phyloP scores from a whole-genome alignment of 768 basidiomycete species.

The Suillus lakei region DNA sequence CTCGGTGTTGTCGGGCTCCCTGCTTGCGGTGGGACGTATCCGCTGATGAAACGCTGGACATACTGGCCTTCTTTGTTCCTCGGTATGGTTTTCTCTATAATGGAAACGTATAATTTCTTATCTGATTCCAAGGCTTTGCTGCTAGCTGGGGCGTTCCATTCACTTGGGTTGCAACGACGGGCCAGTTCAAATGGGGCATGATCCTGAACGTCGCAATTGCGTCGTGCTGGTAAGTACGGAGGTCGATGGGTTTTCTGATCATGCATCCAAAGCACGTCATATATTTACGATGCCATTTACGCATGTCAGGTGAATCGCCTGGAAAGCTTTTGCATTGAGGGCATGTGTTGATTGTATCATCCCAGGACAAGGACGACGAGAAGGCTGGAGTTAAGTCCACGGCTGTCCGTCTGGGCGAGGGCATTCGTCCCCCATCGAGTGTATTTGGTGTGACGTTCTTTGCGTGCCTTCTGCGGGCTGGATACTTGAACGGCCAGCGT shows the following conservation, averaged over 20 bases:
- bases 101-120: background rate
- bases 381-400: background rate
- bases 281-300: background rate
- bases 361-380: background rate
- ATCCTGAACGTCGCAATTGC: background rate
- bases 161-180: background rate
- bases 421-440: background rate
- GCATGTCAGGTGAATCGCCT: background rate
- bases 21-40: no score
- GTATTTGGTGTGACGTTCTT: background rate
- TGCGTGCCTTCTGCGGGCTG: background rate
- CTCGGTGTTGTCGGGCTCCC: no score
- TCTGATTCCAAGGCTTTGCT: background rate
- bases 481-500: background rate
- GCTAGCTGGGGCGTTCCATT: background rate
- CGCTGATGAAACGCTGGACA: background rate
- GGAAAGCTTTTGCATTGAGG: background rate
- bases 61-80: background rate
- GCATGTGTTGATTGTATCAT: background rate
- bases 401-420: background rate
- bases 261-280: background rate
- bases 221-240: background rate
- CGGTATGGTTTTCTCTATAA: background rate
- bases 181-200: no score
- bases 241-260: background rate